These are phyloP conservation scores for Chenopodium suecicum DNA, from an alignment of 148 eudicot genomes.

Conservation along the genomic window DNA sequence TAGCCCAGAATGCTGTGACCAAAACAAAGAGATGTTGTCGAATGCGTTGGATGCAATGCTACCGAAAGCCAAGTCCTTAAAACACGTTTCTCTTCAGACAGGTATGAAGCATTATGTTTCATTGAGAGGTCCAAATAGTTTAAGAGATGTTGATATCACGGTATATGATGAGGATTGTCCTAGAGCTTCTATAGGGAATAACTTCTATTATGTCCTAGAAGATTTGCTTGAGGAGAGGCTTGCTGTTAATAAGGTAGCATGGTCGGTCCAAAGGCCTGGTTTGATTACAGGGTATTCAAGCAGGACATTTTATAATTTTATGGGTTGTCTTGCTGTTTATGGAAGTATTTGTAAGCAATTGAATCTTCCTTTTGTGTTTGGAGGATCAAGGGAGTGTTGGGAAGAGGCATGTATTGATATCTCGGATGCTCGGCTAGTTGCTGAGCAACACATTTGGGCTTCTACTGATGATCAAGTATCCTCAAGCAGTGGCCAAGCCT, in stretches of 20 bases:
- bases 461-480: conserved; percentile 42
- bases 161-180: conserved; percentile 61
- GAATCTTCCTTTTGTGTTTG: conserved; percentile 78
- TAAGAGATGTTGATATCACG: neutral
- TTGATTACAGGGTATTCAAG: conserved; percentile 66
- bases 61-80: conserved; percentile 39
- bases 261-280: conserved; percentile 91
- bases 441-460: conserved; percentile 89
- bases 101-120: conserved; percentile 84
- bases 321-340: conserved; percentile 77
- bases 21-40: conserved; percentile 71
- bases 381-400: conserved; percentile 81
- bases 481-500: conserved; percentile 51
- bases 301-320: conserved; percentile 60
- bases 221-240: conserved; percentile 69
- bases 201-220: conserved; percentile 75
- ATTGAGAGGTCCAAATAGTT: conserved; percentile 15
- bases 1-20: conserved; percentile 64
- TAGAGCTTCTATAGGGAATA: conserved; percentile 43
- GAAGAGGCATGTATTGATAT: conserved; percentile 67
- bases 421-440: conserved; percentile 81
- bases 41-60: conserved; percentile 65
- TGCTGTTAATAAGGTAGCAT: conserved; percentile 30
- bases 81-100: conserved; percentile 78
- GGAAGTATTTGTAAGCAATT: conserved; percentile 66